Percentiles rank a stretch among this genome's conserved stretches.
Conservation (phyloP, 2,329 filamentous ascomycete genomes). For the Emmonsia crescens region DNA sequence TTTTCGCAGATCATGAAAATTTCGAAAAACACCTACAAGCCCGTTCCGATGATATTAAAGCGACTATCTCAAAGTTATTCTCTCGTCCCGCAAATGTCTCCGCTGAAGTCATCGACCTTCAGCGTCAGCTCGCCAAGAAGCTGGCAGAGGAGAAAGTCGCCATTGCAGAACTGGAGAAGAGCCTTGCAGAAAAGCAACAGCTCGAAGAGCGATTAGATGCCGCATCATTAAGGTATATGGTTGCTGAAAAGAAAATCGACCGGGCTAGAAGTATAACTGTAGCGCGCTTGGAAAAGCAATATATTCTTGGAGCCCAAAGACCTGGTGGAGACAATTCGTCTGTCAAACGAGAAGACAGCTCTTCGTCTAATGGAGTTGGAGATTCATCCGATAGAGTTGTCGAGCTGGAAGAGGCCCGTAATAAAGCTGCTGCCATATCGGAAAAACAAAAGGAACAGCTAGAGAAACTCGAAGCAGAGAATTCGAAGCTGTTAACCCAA, state of each 20-base stretch:
- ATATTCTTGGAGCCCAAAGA: constrained; percentile 53
- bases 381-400: constrained; percentile 40
- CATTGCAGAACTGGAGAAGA: constrained; percentile 61
- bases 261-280: constrained; percentile 80
- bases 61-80: constrained; percentile 61
- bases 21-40: constrained; percentile 74
- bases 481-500: constrained; percentile 63
- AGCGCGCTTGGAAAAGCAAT: constrained; percentile 83
- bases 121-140: constrained; percentile 62
- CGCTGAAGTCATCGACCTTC: constrained; percentile 61
- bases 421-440: constrained; percentile 64
- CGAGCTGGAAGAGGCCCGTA: constrained; percentile 63
- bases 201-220: constrained; percentile 78
- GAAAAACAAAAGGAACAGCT: constrained; percentile 83
- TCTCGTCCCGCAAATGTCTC: constrained; percentile 35
- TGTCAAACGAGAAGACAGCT: constrained; percentile 40
- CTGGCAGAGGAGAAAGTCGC: constrained; percentile 75
- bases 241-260: constrained; percentile 90
- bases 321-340: constrained; percentile 36
- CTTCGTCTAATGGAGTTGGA: constrained; percentile 44
- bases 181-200: constrained; percentile 69
- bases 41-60: constrained; percentile 65
- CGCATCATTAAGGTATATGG: constrained; percentile 83
- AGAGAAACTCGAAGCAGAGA: constrained; percentile 65
- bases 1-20: constrained; percentile 44